Evolutionary conservation across 495 filamentous ascomycete species (phyloP).

Genomic region (Neurospora terricola): DNA sequence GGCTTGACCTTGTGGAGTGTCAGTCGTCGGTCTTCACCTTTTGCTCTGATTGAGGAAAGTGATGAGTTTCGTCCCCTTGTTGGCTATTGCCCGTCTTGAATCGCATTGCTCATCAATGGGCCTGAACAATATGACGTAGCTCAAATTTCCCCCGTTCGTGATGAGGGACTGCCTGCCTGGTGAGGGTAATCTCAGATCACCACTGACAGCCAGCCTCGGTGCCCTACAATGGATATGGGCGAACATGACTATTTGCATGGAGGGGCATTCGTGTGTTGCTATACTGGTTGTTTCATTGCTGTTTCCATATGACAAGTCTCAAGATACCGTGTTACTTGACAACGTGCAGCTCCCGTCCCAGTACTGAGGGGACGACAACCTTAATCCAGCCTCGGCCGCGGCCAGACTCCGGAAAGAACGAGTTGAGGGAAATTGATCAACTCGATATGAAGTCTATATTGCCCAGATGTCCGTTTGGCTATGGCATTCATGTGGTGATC

Average conservation of each 20-base stretch:
- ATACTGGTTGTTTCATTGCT: background rate
- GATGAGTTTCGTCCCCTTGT: background rate
- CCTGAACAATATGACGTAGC: background rate
- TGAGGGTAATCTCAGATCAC: background rate
- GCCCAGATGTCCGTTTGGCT: background rate
- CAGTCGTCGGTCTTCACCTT: background rate
- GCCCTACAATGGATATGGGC: background rate
- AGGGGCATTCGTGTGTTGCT: background rate
- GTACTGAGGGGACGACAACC: background rate
- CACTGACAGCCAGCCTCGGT: background rate
- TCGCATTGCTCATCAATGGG: background rate
- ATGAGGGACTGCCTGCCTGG: background rate
- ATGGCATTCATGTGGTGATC: background rate
- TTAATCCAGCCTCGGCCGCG: background rate
- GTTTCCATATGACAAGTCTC: background rate
- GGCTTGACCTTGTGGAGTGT: background rate
- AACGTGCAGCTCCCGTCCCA: background rate
- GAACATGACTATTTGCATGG: background rate
- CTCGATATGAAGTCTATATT: background rate
- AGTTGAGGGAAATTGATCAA: constrained; percentile 1
- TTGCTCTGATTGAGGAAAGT: background rate
- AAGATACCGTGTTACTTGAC: background rate
- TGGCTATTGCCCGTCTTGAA: background rate
- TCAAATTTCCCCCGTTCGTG: background rate
- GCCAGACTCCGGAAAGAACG: constrained; percentile 1